Conservation (phyloP, 768 basidiomycete genomes). For the Pleurotus sapidus region DNA sequence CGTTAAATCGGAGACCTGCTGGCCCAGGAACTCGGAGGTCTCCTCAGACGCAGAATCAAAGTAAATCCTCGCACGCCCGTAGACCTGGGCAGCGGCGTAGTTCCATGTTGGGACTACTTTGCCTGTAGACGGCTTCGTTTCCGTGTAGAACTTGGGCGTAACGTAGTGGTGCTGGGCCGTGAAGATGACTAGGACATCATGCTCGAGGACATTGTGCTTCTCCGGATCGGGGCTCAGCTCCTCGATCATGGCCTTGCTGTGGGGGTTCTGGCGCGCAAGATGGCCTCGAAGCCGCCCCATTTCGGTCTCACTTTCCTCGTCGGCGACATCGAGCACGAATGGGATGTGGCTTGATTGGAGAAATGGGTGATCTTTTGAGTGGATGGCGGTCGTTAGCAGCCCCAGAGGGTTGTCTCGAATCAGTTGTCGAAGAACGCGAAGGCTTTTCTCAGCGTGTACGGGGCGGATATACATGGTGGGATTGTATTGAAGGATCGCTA, state of each 20-base stretch:
- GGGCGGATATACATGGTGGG: constrained; percentile 33
- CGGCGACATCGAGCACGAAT: constrained; percentile 20
- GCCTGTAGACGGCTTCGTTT: constrained; percentile 23
- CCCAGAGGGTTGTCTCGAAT: constrained; percentile 32
- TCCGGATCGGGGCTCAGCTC: constrained; percentile 1
- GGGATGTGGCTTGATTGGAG: constrained; percentile 34
- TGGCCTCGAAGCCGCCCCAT: constrained; percentile 19
- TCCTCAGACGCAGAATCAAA: constrained; percentile 11
- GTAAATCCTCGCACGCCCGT: constrained; percentile 18
- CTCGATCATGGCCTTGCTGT: constrained; percentile 18
- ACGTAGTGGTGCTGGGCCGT: constrained; percentile 22
- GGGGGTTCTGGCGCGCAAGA: constrained; percentile 23
- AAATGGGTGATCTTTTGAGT: constrained; percentile 16
- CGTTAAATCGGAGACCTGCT: constrained; percentile 13
- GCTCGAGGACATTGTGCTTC: not conserved
- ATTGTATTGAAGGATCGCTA: too few relatives aligned
- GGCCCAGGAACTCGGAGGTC: constrained; percentile 13
- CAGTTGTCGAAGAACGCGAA: constrained; percentile 26
- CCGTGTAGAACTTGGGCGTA: constrained; percentile 22
- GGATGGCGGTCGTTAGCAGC: constrained; percentile 31
- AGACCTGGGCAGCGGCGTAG: constrained; percentile 23
- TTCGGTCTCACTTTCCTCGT: constrained; percentile 7
- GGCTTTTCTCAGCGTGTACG: constrained; percentile 31
- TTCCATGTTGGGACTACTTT: constrained; percentile 25
- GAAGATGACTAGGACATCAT: constrained; percentile 17